Conservation (phyloP, 164 flowering plant genomes). For the Chimonanthus salicifolius region DNA sequence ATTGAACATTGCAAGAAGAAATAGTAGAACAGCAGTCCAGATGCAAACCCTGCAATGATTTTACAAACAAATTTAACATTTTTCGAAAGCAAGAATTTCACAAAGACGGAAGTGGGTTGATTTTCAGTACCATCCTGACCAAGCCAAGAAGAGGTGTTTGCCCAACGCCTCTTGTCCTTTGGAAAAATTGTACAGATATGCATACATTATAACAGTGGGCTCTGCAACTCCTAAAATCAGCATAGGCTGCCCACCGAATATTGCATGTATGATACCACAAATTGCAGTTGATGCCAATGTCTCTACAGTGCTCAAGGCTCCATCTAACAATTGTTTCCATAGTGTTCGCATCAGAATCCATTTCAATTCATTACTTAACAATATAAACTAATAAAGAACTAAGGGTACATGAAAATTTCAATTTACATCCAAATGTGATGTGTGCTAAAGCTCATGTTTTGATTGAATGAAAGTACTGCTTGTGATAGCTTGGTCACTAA, state of each 20-base stretch:
- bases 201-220: conserved; percentile 66
- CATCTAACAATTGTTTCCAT: conserved; percentile 28
- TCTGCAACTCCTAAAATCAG: conserved; percentile 63
- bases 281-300: conserved; percentile 59
- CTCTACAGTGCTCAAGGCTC: conserved; percentile 55
- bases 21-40: conserved; percentile 51
- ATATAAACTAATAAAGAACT: neutral
- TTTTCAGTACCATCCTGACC: conserved; percentile 54
- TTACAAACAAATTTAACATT: neutral
- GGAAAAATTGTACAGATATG: conserved; percentile 42
- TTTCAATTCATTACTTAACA: neutral
- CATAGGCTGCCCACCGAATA: conserved; percentile 61
- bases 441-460: neutral
- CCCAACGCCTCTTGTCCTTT: conserved; percentile 35
- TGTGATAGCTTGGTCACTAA: neutral
- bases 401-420: neutral
- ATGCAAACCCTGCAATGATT: conserved; percentile 43
- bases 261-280: conserved; percentile 56
- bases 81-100: neutral
- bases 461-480: neutral
- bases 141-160: conserved; percentile 40
- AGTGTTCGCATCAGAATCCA: neutral
- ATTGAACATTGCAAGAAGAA: conserved; percentile 51
- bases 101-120: neutral
- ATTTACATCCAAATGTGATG: neutral